Evolutionary conservation across 2,329 filamentous ascomycete genomes (phyloP).

Genomic region (Colletotrichum sidae): DNA sequence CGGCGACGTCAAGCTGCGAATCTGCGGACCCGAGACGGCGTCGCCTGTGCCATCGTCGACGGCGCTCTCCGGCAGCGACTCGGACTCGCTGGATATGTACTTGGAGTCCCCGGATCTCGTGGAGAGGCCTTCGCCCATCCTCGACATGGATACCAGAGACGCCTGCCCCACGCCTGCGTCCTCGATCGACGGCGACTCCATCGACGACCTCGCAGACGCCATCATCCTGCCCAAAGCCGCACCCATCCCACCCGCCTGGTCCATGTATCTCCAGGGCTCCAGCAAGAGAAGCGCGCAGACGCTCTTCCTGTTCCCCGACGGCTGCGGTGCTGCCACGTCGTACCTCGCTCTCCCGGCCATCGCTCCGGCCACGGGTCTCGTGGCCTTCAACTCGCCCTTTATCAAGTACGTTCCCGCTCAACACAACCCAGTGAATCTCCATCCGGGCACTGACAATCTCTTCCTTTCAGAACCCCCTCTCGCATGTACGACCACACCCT

Average conservation of each 20-base stretch:
- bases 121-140: slow-evolving; percentile 51
- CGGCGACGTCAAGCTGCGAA: slow-evolving; percentile 61
- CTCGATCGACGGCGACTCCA: slow-evolving; percentile 55
- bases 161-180: slow-evolving; percentile 47
- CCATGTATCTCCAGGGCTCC: slow-evolving; percentile 56
- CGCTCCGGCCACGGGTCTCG: slow-evolving; percentile 59
- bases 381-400: slow-evolving; percentile 71
- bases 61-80: slow-evolving; percentile 71
- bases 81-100: slow-evolving; percentile 73
- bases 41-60: slow-evolving; percentile 64
- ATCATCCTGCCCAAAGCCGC: slow-evolving; percentile 46
- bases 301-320: slow-evolving; percentile 66
- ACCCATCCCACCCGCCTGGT: too few species aligned
- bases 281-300: slow-evolving; percentile 54
- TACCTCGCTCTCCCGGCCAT: slow-evolving; percentile 71
- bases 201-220: slow-evolving; percentile 62
- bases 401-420: slow-evolving; percentile 68
- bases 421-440: slow-evolving; percentile 64
- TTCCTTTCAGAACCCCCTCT: slow-evolving; percentile 53
- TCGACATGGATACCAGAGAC: slow-evolving; percentile 46
- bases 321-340: slow-evolving; percentile 72
- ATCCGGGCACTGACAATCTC: slow-evolving; percentile 57
- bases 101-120: slow-evolving; percentile 66
- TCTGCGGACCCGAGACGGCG: slow-evolving; percentile 51
- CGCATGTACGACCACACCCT: slow-evolving; percentile 19